Base-by-base conservation (phyloP, 2,329 filamentous ascomycete species). In the Paecilomyces fulvus region DNA sequence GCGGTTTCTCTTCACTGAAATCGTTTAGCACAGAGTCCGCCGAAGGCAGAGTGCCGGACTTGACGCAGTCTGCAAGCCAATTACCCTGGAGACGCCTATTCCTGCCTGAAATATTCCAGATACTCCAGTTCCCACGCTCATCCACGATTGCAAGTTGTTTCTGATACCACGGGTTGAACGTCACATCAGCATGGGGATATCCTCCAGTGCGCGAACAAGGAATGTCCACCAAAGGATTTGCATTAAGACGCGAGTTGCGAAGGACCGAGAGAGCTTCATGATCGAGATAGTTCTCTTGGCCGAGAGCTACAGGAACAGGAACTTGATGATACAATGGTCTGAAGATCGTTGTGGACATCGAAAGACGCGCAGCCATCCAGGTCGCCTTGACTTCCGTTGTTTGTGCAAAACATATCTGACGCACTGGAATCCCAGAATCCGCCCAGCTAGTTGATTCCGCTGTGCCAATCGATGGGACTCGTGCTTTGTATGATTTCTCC, bases 91-190 rank as follows among this genome's bases (percentile, higher is more conserved):
- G 61, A 52, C 65, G 59, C 55, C 65, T 65, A 49, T 64, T 58
- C 30, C 68, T 65, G 49, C 71, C 69, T 28, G 68, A 66, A 21
- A 79, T 61, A 57, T 73, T 72, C 77, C 71, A 76, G 43, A 85
- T 65, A 54, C 72, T 78, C 83, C 83, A 86, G 43, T 70, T 70
- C 1, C 81, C 81, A 30, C 67, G 61, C 49, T 75, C 73, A 64
- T 85, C 81, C 20, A 85, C 67, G 12, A 85, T 70, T 1, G 75
- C 83, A 56, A 85, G 66, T 62, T 83, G 79, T n/a, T 75, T 74
- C 56, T 79, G 75, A 64, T 81, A 80, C 73, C 79, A 81, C 3
- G 82, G 82, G 62, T 85, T 84, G 67, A 86, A 85, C 6, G 76
- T 66, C 10, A 85, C 73, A 67, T 84, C 77, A 1, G 77, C 77